Evolutionary conservation across 2,329 filamentous ascomycete genomes (phyloP).

Genomic region (Fusarium sp.): DNA sequence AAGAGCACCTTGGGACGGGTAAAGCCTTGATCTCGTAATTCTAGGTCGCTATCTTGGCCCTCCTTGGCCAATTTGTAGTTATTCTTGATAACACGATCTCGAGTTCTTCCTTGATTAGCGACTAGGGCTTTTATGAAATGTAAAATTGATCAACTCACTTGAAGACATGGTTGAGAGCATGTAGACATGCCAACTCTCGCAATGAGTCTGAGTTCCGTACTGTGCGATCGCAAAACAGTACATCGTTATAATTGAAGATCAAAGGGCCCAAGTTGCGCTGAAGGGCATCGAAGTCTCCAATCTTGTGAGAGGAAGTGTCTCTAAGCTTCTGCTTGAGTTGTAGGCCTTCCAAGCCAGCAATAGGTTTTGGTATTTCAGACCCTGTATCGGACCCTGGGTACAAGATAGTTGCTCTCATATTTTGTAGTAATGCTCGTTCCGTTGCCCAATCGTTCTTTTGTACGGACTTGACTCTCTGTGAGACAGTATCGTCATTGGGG

Average conservation of each 20-base stretch:
- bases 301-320: conserved; percentile 62
- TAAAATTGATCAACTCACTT: conserved; percentile 63
- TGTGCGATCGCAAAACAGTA: conserved; percentile 79
- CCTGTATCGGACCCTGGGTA: conserved; percentile 54
- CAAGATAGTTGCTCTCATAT: conserved; percentile 59
- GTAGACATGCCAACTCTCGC: conserved; percentile 78
- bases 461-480: conserved; percentile 61
- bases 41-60: conserved; percentile 70
- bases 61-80: conserved; percentile 80
- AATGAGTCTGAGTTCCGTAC: conserved; percentile 74
- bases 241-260: conserved; percentile 84
- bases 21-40: conserved; percentile 92
- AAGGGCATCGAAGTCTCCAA: conserved; percentile 66
- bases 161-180: conserved; percentile 90
- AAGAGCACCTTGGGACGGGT: conserved; percentile 94
- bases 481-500: conserved; percentile 69
- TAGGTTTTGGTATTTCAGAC: conserved; percentile 45
- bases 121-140: too few relatives aligned
- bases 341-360: conserved; percentile 56
- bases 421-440: conserved; percentile 57
- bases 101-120: conserved; percentile 64
- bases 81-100: conserved; percentile 92
- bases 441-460: conserved; percentile 62
- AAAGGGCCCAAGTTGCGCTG: conserved; percentile 75
- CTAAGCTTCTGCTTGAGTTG: conserved; percentile 78